phyloP scores from a whole-genome alignment of 768 basidiomycete species.

The Lanmaoa pseudosensibilis region DNA sequence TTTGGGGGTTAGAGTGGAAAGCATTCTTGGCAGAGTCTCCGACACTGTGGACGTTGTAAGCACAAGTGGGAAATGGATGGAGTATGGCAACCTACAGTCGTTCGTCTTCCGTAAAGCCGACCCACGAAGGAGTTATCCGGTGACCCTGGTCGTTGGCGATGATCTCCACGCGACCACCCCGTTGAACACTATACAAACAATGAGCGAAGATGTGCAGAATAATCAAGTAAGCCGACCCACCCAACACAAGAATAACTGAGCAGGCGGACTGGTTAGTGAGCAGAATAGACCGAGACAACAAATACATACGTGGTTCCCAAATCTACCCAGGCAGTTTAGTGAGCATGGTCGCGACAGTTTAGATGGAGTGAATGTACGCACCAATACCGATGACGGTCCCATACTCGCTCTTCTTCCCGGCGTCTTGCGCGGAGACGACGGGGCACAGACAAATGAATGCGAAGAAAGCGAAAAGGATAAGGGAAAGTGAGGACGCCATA shows the following conservation, averaged over 20 bases:
- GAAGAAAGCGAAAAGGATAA: constrained; percentile 60
- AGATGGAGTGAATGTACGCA: constrained; percentile 34
- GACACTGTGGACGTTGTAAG: constrained; percentile 42
- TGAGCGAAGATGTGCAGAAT: neutral
- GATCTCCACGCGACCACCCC: constrained; percentile 83
- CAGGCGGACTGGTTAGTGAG: constrained; percentile 24
- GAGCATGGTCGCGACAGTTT: neutral
- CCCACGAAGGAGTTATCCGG: constrained; percentile 89
- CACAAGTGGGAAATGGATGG: accelerated
- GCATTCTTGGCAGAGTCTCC: constrained; percentile 98
- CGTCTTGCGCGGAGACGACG: constrained; percentile 61
- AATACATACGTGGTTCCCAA: constrained; percentile 81
- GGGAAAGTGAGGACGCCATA: constrained; percentile 56
- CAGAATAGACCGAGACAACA: neutral
- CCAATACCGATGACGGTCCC: constrained; percentile 94
- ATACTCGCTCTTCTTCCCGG: constrained; percentile 60
- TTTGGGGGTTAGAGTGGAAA: constrained; percentile 84
- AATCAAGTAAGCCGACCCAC: constrained; percentile 43
- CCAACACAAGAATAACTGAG: constrained; percentile 92
- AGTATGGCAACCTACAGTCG: constrained; percentile 44
- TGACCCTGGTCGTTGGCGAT: constrained; percentile 90
- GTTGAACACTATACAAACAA: constrained; percentile 60
- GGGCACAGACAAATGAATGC: constrained; percentile 75
- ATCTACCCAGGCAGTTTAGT: constrained; percentile 47
- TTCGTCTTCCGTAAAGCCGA: constrained; percentile 77